phyloP scores from a whole-genome alignment of 2,329 filamentous ascomycete genomes.

The Achaetomium macrosporum region DNA sequence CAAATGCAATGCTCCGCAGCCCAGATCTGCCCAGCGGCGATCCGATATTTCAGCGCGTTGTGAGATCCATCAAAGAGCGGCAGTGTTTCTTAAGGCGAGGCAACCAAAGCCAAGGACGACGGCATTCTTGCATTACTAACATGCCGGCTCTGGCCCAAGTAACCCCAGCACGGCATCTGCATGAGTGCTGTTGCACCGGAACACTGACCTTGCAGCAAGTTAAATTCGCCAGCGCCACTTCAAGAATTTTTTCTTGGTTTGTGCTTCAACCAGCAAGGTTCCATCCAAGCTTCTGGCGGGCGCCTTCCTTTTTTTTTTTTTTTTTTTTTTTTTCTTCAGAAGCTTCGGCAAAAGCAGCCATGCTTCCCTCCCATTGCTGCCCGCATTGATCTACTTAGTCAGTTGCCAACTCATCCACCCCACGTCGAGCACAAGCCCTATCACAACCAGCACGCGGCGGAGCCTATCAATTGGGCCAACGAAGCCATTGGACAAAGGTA shows the following conservation, averaged over 20 bases:
- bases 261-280: neutral
- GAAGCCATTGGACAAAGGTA: slow-evolving; percentile 14
- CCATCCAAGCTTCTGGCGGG: no score
- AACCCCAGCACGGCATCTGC: slow-evolving; percentile 10
- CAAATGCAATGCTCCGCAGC: no score
- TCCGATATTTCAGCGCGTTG: no score
- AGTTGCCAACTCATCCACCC: slow-evolving; percentile 26
- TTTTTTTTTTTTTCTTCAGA: neutral
- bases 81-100: no score
- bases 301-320: neutral
- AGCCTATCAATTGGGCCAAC: neutral
- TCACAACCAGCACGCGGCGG: slow-evolving; percentile 11
- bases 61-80: no score
- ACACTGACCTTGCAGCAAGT: slow-evolving; percentile 1
- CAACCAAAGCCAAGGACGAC: neutral
- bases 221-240: slow-evolving; percentile 13
- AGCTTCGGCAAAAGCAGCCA: neutral
- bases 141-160: neutral
- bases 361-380: neutral
- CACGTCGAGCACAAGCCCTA: slow-evolving; percentile 12
- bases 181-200: slow-evolving; percentile 2
- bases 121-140: no score
- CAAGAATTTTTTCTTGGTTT: neutral
- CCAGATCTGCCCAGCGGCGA: no score
- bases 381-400: slow-evolving; percentile 19